Evolutionary conservation across 345 rosid genomes (phyloP), one percentile per base, ranked within the genome.

Genomic region (Moricandia arvensis): DNA sequence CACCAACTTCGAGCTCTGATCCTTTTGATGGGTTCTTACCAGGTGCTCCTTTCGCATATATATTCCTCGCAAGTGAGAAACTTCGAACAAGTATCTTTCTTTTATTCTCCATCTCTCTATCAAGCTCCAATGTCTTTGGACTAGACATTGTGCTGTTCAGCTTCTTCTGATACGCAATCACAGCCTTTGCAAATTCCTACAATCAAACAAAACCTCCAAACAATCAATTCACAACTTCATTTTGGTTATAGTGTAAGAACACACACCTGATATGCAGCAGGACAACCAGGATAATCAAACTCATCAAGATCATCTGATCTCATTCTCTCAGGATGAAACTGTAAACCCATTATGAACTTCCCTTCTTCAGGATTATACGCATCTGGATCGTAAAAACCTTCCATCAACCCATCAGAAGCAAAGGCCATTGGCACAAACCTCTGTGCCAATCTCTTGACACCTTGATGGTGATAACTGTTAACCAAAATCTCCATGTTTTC

Each of bases 181-280:
- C 98, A 0, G 98, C 96, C 83, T 88, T 89, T 63, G 91, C 97
- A 77, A 91, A 91, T 70, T 89, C 97, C 96, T 92, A 15, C 26
- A 57, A 60, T 3, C 33, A 11, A 73, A 33, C 4, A 45, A 13
- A 13, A n/a, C 51, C 47, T 41, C n/a, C 8, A n/a, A 15, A 29
- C 62, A n/a, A n/a, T 29, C 38, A 1, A 27, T 18, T 47, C 58
- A 63, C 24, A 77, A 61, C 29, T 30, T 33, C 3, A 0, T 49
- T 33, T 31, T 6, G 24, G 5, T 34, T 6, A 17, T 13, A 70
- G 30, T 7, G 35, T 54, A 41, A n/a, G 71, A 57, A 69, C 34
- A 69, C 47, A 74, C 29, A 89, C 93, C 85, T 86, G 85, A 75
- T 89, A 87, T 12, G 93, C 91, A 57, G 84, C 82, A 34, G 85